Evolutionary conservation across 1,139 yeast species (phyloP), one percentile per base, ranked within the genome.

Genomic region (Pichia sp.): DNA sequence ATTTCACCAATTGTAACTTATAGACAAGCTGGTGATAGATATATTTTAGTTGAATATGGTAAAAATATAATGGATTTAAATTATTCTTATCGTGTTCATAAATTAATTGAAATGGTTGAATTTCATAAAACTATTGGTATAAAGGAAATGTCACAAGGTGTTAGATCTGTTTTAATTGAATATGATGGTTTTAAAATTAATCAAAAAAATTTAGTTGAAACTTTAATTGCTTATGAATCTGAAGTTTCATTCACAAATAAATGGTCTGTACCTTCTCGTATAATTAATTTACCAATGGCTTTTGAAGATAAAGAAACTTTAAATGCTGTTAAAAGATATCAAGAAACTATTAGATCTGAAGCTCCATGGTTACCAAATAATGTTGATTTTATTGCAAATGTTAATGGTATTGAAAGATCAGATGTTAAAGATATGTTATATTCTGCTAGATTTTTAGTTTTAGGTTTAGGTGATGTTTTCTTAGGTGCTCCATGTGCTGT

Each of bases 291-390:
- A 53, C 98, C 98, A 46, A 83, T 91, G 89, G 96, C 96, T 0
- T 91, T 89, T 60, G 98, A 91, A 67, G 97, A 91, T 60, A 67
- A 79, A 51, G 78, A 82, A 66, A 88, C 96, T 3, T 67, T 89
- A 54, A 89, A 77, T 50, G 95, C 96, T 32, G 97, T 88, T 35
- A 75, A 76, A 50, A 75, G 97, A 62, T 91, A 91, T 63, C 78
- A 79, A 60, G 97, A 91, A 66, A 91, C 98, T 8, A 88, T 91
- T 54, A 74, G 97, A 55, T 73, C 93, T 23, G 77, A 77, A 42
- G 98, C 97, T 10, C 97, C 97, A 36, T 91, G 97, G 97, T 71
- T 91, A 58, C 97, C 98, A 50, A 89, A 88, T 67, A 91, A 91
- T 58, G 96, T 89, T 50, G 97, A 91, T 61, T 91, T 91, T 64